Base-by-base conservation (phyloP, 2,329 filamentous ascomycete species). In the Tolypocladium nubicola region DNA sequence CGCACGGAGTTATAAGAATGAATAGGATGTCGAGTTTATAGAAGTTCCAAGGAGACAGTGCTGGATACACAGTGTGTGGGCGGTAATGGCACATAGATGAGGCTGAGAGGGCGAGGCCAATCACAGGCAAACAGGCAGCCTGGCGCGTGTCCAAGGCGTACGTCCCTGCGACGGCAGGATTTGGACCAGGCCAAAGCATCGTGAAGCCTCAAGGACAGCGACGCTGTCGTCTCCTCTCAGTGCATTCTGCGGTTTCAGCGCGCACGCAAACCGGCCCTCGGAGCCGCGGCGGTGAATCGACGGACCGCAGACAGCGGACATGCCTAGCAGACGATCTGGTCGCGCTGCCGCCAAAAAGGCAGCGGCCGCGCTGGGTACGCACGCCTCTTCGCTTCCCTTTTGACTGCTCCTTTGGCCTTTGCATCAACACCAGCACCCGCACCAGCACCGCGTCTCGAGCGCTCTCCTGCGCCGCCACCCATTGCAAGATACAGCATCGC, bases 321-420 rank as follows among this genome's bases (percentile, higher is more conserved):
- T 71, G 68, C 66, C 67, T 61, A 76, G 76, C 61, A 75, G 76
- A 68, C 72, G 78, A 67, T 79, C 78, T 62, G 78, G 78, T 61
- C 76, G 78, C 70, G 77, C 78, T 62, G 78, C 78, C 61, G 78
- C 78, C 52, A 79, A 77, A 70, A 77, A 76, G 67, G 78, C 78
- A 60, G 76, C 78, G 60, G 78, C 77, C 61, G 78, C 78, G 61
- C 70, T 81, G 63, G 78, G 78, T 81, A 72, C 67, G 77, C 72
- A 57, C 54, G 30, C 40, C 57, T 54, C 8, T 33, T 39, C 52
- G 47, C 41, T 37, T 58, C 59, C 23, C 52, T 57, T 45, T 45
- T n/a, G 40, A 10, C 19, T 41, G 19, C 40, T 9, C 39, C 8
- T 21, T 41, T 41, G 19, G 40, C 47, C 9, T 35, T n/a, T 21